Conservation (phyloP, 2,329 filamentous ascomycete genomes). For the Aspergillus chevalieri region DNA sequence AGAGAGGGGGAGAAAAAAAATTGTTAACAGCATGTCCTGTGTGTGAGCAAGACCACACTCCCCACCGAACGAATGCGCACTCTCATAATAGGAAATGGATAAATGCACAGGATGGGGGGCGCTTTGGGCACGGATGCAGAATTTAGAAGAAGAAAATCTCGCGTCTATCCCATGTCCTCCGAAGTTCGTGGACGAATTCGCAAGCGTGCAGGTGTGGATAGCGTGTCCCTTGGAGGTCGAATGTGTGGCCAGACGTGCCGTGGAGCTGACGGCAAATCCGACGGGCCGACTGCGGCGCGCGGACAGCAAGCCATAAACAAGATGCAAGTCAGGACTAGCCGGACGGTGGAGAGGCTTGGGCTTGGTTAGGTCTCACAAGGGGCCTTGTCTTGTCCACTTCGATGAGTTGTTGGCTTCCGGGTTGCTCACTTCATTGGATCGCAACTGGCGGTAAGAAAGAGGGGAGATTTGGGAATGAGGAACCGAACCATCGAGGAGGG, state of each 20-base stretch:
- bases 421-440: constrained; percentile 17
- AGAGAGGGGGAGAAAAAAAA: too few relatives aligned
- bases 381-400: constrained; percentile 3
- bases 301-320: constrained; percentile 16
- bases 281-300: constrained; percentile 20
- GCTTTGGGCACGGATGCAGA: constrained; percentile 10
- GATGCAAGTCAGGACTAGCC: constrained; percentile 13
- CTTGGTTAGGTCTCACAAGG: constrained; percentile 4
- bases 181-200: constrained; percentile 11
- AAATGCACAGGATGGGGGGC: not conserved
- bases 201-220: constrained; percentile 18
- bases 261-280: constrained; percentile 18
- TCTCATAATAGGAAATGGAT: not conserved
- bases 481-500: not conserved
- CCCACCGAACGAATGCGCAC: not conserved
- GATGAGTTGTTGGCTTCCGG: constrained; percentile 10
- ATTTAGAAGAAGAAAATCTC: not conserved
- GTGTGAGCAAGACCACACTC: not conserved
- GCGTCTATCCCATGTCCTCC: not conserved
- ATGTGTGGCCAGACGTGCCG: constrained; percentile 8
- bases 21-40: not conserved
- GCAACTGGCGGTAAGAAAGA: constrained; percentile 17
- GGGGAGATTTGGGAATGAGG: not conserved
- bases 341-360: constrained; percentile 8
- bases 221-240: constrained; percentile 1